Conservation (phyloP, 257 asterid species). For the Striga asiatica region DNA sequence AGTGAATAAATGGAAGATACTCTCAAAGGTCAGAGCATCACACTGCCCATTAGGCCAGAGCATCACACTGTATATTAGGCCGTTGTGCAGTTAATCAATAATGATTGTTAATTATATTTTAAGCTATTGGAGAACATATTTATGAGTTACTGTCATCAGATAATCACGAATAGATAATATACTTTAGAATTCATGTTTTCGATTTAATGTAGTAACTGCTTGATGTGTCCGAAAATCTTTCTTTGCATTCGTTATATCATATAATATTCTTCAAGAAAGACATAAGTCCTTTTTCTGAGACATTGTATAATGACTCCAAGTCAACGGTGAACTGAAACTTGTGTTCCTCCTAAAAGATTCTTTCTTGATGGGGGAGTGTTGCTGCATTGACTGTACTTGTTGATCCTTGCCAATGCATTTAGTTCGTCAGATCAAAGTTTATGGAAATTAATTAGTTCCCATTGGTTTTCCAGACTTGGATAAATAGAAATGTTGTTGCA, state of each 20-base stretch:
- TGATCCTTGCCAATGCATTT: not conserved
- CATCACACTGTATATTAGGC: not conserved
- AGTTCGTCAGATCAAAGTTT: not conserved
- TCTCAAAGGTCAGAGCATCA: slow-evolving; percentile 1
- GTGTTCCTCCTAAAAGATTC: too few relatives aligned
- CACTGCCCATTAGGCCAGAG: not conserved
- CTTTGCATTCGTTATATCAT: not conserved
- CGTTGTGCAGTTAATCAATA: too few relatives aligned
- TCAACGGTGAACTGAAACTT: not conserved
- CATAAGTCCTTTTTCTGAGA: not conserved
- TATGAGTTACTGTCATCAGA: not conserved
- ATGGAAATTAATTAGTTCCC: too few relatives aligned
- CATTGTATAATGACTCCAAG: not conserved
- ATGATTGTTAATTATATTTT: too few relatives aligned
- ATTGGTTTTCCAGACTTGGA: not conserved
- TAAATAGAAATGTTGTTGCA: not conserved
- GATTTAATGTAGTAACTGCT: not conserved
- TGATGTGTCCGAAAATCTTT: not conserved
- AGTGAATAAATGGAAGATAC: not conserved
- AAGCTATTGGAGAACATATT: too few relatives aligned
- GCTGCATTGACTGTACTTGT: too few relatives aligned
- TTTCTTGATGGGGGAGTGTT: too few relatives aligned
- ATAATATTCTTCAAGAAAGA: not conserved
- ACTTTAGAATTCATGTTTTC: not conserved
- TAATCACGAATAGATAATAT: too few relatives aligned